Conservation (phyloP, 2,329 filamentous ascomycete species). For the Fusarium transvaalense region DNA sequence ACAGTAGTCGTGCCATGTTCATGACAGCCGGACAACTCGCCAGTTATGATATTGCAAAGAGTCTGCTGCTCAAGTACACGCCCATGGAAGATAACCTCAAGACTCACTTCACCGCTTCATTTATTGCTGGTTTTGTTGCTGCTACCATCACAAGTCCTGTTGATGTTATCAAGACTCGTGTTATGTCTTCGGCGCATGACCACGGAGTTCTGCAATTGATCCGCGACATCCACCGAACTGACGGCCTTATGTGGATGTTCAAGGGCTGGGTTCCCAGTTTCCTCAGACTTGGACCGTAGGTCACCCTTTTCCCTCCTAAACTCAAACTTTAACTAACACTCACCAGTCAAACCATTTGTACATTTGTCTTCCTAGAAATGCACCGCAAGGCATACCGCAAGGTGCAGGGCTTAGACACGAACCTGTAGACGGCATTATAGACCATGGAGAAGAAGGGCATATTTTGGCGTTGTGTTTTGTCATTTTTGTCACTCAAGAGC, state of each 20-base stretch:
- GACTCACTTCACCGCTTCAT: constrained; percentile 82
- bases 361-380: constrained; percentile 87
- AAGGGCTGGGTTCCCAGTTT: constrained; percentile 89
- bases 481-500: constrained; percentile 28
- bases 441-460: constrained; percentile 33
- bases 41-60: constrained; percentile 87
- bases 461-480: constrained; percentile 45
- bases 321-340: constrained; percentile 24
- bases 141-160: constrained; percentile 88
- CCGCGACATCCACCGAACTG: constrained; percentile 73
- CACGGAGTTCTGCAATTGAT: constrained; percentile 70
- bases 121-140: constrained; percentile 84
- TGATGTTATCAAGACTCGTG: constrained; percentile 88
- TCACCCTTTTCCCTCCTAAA: constrained; percentile 36
- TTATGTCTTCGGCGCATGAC: constrained; percentile 76
- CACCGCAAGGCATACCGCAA: constrained; percentile 82
- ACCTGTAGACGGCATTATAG: constrained; percentile 46
- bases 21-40: constrained; percentile 90
- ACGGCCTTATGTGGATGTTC: constrained; percentile 87
- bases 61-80: constrained; percentile 73
- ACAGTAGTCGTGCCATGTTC: constrained; percentile 82
- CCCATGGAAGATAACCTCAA: constrained; percentile 76
- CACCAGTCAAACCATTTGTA: constrained; percentile 83
- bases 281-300: constrained; percentile 72
- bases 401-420: constrained; percentile 56